phyloP scores from a whole-genome alignment of 371 early-diverging fungal genomes.

The Nematocida ausubeli region DNA sequence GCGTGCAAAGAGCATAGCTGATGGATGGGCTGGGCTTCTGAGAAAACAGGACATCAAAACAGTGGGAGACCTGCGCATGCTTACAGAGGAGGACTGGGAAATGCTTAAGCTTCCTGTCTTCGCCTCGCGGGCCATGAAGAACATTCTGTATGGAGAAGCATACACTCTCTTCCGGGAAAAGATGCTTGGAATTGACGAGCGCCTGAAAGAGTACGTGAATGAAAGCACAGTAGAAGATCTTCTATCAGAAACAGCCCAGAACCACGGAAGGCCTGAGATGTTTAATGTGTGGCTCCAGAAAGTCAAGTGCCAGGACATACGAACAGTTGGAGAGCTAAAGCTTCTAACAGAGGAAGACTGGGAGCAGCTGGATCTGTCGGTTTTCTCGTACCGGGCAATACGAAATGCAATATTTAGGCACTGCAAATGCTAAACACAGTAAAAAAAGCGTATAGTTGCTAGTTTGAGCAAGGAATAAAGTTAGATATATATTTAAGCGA shows the following conservation, averaged over 20 bases:
- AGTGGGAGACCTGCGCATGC: conserved; percentile 72
- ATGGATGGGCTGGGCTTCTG: conserved; percentile 70
- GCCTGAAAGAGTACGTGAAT: conserved; percentile 60
- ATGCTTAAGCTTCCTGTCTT: conserved; percentile 75
- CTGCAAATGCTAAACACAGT: conserved; percentile 1
- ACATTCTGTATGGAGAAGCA: conserved; percentile 64
- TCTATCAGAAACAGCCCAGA: conserved; percentile 52
- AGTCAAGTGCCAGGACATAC: conserved; percentile 66
- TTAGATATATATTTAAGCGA: conserved; percentile 9
- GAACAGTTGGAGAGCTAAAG: conserved; percentile 67
- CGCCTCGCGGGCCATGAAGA: conserved; percentile 75
- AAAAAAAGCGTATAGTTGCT: neutral
- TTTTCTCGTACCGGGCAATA: conserved; percentile 64
- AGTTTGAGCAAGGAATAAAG: neutral
- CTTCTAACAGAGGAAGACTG: conserved; percentile 65
- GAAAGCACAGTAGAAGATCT: conserved; percentile 61
- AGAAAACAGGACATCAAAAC: conserved; percentile 78
- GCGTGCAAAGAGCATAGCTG: conserved; percentile 61
- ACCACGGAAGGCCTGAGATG: conserved; percentile 56
- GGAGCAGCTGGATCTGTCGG: conserved; percentile 65
- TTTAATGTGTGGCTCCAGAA: conserved; percentile 61
- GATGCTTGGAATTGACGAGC: conserved; percentile 57
- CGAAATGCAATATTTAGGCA: conserved; percentile 64
- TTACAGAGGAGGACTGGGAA: conserved; percentile 68
- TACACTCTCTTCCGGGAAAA: conserved; percentile 71